Conservation (phyloP, 768 basidiomycete genomes). For the Serendipita vermifera region DNA sequence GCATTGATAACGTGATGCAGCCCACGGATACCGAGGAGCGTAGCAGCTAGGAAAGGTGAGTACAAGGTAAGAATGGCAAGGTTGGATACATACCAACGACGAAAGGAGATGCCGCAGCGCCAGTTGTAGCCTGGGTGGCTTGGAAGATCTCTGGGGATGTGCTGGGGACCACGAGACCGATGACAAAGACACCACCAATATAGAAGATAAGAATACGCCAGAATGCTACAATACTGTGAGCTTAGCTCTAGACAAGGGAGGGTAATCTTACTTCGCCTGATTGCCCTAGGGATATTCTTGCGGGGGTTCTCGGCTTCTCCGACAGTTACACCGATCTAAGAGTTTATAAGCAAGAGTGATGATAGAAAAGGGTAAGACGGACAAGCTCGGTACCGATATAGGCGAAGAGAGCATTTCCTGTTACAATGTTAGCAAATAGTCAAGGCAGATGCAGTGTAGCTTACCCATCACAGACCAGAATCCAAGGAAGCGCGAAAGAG, state of each 20-base stretch:
- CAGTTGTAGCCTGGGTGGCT: conserved; percentile 28
- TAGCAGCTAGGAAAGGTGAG: conserved; percentile 22
- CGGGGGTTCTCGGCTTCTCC: conserved; percentile 55
- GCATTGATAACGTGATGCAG: conserved; percentile 51
- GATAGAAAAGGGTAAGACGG: conserved; percentile 31
- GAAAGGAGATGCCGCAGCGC: conserved; percentile 53
- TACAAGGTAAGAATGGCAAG: background rate
- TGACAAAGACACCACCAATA: conserved; percentile 53
- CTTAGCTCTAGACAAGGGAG: background rate
- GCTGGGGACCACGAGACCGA: conserved; percentile 57
- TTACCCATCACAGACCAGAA: conserved; percentile 44
- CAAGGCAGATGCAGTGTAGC: background rate
- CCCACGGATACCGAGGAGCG: conserved; percentile 41
- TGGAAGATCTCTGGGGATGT: conserved; percentile 34
- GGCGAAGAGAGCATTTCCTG: conserved; percentile 62
- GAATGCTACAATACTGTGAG: conserved; percentile 15
- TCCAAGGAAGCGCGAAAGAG: conserved; percentile 46
- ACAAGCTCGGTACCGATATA: conserved; percentile 59
- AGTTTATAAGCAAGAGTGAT: background rate
- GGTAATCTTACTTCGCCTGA: conserved; percentile 31
- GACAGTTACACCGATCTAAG: conserved; percentile 20
- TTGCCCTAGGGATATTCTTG: conserved; percentile 58
- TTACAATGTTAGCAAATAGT: conserved; percentile 10
- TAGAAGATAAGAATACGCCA: conserved; percentile 45
- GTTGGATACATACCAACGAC: conserved; percentile 32